Percentiles rank a stretch among this genome's conserved stretches.
phyloP scores from a whole-genome alignment of 2,329 filamentous ascomycete species.

The Fusarium virguliforme region DNA sequence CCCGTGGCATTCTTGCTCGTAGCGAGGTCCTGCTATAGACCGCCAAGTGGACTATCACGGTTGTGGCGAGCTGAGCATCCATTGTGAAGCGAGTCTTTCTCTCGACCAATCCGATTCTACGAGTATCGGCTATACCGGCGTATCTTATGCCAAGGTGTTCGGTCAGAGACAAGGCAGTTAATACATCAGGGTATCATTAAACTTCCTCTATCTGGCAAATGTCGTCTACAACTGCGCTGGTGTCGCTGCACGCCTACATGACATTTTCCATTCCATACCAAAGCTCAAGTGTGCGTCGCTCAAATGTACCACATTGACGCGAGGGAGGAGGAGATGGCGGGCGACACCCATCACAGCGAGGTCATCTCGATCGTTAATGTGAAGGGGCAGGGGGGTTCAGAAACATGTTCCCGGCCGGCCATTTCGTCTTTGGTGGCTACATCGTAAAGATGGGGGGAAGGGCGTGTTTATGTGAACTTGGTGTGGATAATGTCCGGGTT shows the following conservation, averaged over 20 bases:
- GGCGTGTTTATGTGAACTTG: slow-evolving; percentile 82
- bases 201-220: slow-evolving; percentile 53
- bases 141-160: neutral
- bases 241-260: slow-evolving; percentile 33
- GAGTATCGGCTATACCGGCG: slow-evolving; percentile 1
- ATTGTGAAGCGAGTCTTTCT: too few species aligned
- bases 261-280: slow-evolving; percentile 43
- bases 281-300: slow-evolving; percentile 32
- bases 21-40: neutral
- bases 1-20: neutral
- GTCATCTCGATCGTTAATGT: slow-evolving; percentile 43
- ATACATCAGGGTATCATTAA: slow-evolving; percentile 61
- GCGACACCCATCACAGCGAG: slow-evolving; percentile 35
- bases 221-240: slow-evolving; percentile 44
- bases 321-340: slow-evolving; percentile 25
- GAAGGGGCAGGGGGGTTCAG: slow-evolving; percentile 18
- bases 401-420: slow-evolving; percentile 20
- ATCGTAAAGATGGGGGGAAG: slow-evolving; percentile 28
- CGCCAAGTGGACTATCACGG: slow-evolving; percentile 2
- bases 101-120: neutral
- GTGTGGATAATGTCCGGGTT: slow-evolving; percentile 99
- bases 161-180: slow-evolving; percentile 24
- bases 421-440: slow-evolving; percentile 30
- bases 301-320: slow-evolving; percentile 28
- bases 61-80: slow-evolving; percentile 9